Percentiles rank a stretch among this genome's conserved stretches.
Evolutionary conservation across 306 rosid genomes (phyloP).

Genomic region (Canavalia ensiformis): DNA sequence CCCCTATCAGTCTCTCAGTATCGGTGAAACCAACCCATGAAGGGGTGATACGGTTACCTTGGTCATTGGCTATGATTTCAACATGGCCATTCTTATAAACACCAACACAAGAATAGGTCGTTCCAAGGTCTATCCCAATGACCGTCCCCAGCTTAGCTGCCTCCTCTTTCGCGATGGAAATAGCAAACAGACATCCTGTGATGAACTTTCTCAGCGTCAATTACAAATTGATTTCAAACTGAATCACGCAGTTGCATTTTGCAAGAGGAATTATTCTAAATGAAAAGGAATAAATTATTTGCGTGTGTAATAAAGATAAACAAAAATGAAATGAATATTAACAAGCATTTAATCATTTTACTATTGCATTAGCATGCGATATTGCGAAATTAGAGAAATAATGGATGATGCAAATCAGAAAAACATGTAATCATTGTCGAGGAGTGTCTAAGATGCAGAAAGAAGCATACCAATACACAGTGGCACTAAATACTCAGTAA

Average conservation of each 20-base stretch:
- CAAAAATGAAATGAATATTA: neutral
- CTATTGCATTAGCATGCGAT: no score
- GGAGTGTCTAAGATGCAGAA: neutral
- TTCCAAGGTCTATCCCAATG: slow-evolving; percentile 96
- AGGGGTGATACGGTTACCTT: slow-evolving; percentile 98
- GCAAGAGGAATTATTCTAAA: neutral
- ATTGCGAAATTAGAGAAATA: no score
- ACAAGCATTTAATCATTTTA: no score
- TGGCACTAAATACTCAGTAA: neutral
- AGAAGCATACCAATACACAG: neutral
- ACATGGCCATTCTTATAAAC: slow-evolving; percentile 96
- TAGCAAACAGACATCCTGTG: slow-evolving; percentile 81
- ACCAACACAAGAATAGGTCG: slow-evolving; percentile 96
- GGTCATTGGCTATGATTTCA: slow-evolving; percentile 97
- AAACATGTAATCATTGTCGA: neutral
- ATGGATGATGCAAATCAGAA: no score
- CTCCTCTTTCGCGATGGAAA: slow-evolving; percentile 91
- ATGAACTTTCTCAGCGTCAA: slow-evolving; percentile 38
- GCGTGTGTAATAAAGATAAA: neutral
- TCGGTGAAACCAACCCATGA: slow-evolving; percentile 95
- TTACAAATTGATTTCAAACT: slow-evolving; percentile 17
- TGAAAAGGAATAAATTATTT: neutral
- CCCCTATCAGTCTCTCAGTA: slow-evolving; percentile 88
- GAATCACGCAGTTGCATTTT: neutral
- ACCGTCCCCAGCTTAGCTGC: slow-evolving; percentile 91